Evolutionary conservation across 805 yeast genomes (phyloP).

Genomic region (Starmerella gropengiesseri): DNA sequence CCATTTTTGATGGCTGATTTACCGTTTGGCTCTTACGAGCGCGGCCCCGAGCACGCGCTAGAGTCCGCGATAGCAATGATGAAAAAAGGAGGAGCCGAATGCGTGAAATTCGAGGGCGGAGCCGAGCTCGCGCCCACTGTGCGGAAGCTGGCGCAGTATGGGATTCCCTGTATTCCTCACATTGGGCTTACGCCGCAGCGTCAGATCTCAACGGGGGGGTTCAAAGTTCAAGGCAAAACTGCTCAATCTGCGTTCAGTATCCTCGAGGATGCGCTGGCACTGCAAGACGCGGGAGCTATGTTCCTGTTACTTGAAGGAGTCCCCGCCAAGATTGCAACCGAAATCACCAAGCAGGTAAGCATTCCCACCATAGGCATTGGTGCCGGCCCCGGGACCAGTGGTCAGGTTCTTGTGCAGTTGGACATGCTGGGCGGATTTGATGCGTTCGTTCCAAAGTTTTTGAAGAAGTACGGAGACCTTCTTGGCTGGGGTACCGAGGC

Average conservation of each 20-base stretch:
- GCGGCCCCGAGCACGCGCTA: constrained; percentile 51
- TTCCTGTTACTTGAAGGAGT: constrained; percentile 73
- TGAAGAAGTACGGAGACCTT: constrained; percentile 53
- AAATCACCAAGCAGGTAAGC: constrained; percentile 46
- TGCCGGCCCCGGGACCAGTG: constrained; percentile 74
- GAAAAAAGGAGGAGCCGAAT: constrained; percentile 47
- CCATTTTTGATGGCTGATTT: constrained; percentile 73
- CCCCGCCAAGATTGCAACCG: constrained; percentile 58
- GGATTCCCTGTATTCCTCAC: constrained; percentile 87
- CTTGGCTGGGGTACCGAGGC: constrained; percentile 41
- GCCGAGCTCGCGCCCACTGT: constrained; percentile 45
- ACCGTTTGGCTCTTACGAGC: constrained; percentile 81
- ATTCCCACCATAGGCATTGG: constrained; percentile 94
- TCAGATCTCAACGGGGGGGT: constrained; percentile 70
- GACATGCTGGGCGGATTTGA: constrained; percentile 64
- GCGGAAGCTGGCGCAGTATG: constrained; percentile 46
- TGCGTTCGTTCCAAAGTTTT: constrained; percentile 55
- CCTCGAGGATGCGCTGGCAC: constrained; percentile 52
- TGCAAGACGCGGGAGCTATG: constrained; percentile 70
- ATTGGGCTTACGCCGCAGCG: constrained; percentile 89
- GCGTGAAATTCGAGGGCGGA: constrained; percentile 81
- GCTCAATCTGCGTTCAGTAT: constrained; percentile 44
- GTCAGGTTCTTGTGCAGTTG: constrained; percentile 81
- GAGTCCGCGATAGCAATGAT: constrained; percentile 46
- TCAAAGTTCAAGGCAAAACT: constrained; percentile 68